Evolutionary conservation across 2,329 filamentous ascomycete species (phyloP), one percentile per base, ranked within the genome.

Genomic region (Albifimbria verrucaria): DNA sequence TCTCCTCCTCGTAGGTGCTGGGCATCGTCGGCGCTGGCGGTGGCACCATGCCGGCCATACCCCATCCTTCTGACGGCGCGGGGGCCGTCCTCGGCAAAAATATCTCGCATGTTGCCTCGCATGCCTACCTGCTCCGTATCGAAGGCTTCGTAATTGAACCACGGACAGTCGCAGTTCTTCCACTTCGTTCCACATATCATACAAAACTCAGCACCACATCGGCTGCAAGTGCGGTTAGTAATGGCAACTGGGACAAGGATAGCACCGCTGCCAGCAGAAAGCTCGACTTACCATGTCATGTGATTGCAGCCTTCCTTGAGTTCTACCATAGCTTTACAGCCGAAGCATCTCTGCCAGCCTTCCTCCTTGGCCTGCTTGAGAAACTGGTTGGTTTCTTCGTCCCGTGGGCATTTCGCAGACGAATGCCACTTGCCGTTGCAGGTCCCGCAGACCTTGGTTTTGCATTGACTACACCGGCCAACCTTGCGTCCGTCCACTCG

Each of bases 231-330:
- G 4, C 7, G 15, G 43, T 61, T 50, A 66, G 58, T 23, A 53
- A 39, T 10, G 15, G 21, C 26, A 10, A 47, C 20, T 6, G 11
- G 9, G 23, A 25, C 23, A 23, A 25, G 20, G 12, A 23, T 25
- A 47, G 18, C 18, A n/a, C n/a, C 15, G 42, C 42, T 15, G 18
- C 47, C 18, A 24, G 22, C 36, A 47, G 15, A 48, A 51, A 15
- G 4, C 2, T 2, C 4, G 11, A 72, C 83, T 71, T 76, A 89
- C 87, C 91, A 96, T 24, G 85, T 91, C 83, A 95, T 93, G 67
- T 93, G 91, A 71, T 93, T 92, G 70, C 88, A 92, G 44, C 90
- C 90, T 68, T 93, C 89, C 60, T 87, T 87, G 48, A 91, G 73
- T 68, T 95, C 89, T 44, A 95, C 88, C 75, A 89, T 79, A 39